Percentiles rank a stretch among this genome's conserved stretches.
These are phyloP conservation scores for Quercus alba DNA, from an alignment of 306 rosid genomes.

Conservation along the genomic window DNA sequence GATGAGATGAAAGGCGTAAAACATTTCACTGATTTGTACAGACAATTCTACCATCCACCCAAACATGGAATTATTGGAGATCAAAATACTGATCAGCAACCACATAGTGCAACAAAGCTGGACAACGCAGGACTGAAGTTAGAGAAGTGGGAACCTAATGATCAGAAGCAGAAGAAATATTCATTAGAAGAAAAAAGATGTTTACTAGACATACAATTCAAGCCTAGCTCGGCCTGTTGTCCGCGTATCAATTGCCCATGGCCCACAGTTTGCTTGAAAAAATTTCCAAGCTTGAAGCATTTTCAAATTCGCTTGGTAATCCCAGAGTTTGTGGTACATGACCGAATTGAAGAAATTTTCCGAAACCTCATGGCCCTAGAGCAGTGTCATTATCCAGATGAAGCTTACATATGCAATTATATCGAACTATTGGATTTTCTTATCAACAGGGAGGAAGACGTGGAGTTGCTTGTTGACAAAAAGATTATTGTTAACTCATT, in stretches of 20 bases:
- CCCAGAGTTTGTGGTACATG: not conserved
- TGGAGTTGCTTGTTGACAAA: slow-evolving; percentile 15
- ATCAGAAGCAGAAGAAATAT: not conserved
- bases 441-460: slow-evolving; percentile 20
- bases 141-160: no score
- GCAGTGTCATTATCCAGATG: slow-evolving; percentile 18
- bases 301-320: not conserved
- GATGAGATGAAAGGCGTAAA: no score
- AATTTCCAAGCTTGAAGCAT: not conserved
- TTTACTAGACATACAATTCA: not conserved
- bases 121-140: not conserved
- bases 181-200: not conserved
- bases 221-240: not conserved
- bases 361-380: slow-evolving; percentile 33
- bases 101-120: no score
- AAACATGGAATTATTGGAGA: no score
- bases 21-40: no score
- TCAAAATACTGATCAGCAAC: no score
- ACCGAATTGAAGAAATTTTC: slow-evolving; percentile 4
- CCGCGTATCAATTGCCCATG: no score
- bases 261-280: no score
- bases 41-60: no score
- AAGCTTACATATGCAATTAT: slow-evolving; percentile 21
- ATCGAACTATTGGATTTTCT: slow-evolving; percentile 16
- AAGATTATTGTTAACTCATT: slow-evolving; percentile 17